A percentile compares a stretch with the other conserved stretches of the same genome.
Conservation (phyloP, 768 basidiomycete species). For the Mrakia hoshinonis region DNA sequence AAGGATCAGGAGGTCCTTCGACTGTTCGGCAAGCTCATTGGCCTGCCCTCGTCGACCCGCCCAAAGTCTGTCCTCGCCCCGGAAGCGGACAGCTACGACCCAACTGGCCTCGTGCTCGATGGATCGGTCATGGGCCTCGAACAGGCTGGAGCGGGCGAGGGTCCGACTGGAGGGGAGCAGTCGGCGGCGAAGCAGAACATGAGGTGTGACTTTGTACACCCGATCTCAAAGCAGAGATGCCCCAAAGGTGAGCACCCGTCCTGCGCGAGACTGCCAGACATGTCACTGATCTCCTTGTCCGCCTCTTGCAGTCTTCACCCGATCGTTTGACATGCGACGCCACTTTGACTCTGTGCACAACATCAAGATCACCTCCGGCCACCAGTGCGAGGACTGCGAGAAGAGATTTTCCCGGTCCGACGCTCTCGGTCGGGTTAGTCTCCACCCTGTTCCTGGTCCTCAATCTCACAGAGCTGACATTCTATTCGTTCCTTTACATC, state of each 20-base stretch:
- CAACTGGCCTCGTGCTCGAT: not conserved
- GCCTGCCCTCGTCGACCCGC: not conserved
- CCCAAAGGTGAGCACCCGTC: not conserved
- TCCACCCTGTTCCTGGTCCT: not conserved
- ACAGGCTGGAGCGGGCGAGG: not conserved
- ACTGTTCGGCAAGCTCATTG: slow-evolving; percentile 17
- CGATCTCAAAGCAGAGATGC: slow-evolving; percentile 6
- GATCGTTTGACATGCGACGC: slow-evolving; percentile 16
- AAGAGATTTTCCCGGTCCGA: slow-evolving; percentile 17
- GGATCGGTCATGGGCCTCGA: not conserved
- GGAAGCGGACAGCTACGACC: not conserved
- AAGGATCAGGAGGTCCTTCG: slow-evolving; percentile 22
- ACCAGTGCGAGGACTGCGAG: slow-evolving; percentile 5
- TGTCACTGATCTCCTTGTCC: not conserved
- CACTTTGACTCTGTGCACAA: slow-evolving; percentile 16
- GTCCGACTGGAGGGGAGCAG: not conserved
- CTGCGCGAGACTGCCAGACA: too few relatives aligned
- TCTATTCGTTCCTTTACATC: not conserved
- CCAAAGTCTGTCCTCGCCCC: not conserved
- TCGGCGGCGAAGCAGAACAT: not conserved
- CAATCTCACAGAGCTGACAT: not conserved
- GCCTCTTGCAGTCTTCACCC: not conserved
- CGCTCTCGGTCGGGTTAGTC: slow-evolving; percentile 8
- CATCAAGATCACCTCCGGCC: not conserved
- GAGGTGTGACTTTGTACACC: slow-evolving; percentile 17